phyloP scores from a whole-genome alignment of 1,284 basidiomycete genomes.

The Inonotus obliquus region DNA sequence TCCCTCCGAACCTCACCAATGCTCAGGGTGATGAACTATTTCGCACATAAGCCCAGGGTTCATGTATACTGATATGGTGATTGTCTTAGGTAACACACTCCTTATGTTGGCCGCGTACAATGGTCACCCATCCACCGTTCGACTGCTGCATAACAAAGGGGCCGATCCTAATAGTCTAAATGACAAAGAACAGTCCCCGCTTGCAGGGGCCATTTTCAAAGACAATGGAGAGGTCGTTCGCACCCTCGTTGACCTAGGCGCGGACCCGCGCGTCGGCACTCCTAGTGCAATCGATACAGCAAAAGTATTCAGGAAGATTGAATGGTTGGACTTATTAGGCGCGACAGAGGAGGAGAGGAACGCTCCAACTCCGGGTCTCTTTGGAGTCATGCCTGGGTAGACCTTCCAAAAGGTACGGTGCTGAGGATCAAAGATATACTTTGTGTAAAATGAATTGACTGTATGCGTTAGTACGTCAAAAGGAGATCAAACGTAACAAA shows the following conservation, averaged over 20 bases:
- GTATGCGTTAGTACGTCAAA: background rate
- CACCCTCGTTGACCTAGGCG: slow-evolving; percentile 56
- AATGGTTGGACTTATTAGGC: slow-evolving; percentile 51
- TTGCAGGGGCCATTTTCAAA: slow-evolving; percentile 85
- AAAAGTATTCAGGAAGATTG: slow-evolving; percentile 56
- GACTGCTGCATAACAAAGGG: slow-evolving; percentile 47
- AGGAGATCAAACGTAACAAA: background rate
- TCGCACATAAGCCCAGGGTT: background rate
- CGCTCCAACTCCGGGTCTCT: slow-evolving; percentile 1
- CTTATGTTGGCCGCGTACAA: slow-evolving; percentile 83
- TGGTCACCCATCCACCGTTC: slow-evolving; percentile 58
- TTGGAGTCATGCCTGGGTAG: slow-evolving; percentile 9
- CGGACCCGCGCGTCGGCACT: slow-evolving; percentile 62
- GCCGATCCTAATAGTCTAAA: slow-evolving; percentile 73
- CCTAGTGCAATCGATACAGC: slow-evolving; percentile 75
- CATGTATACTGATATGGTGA: background rate
- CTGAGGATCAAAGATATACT: too few relatives aligned
- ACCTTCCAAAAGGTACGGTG: background rate
- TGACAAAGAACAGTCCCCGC: slow-evolving; percentile 72
- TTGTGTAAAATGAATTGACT: too few relatives aligned
- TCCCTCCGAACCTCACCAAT: slow-evolving; percentile 79
- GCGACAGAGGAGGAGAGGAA: slow-evolving; percentile 46
- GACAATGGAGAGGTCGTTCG: slow-evolving; percentile 56
- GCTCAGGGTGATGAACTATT: slow-evolving; percentile 43
- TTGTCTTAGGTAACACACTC: slow-evolving; percentile 61